A percentile compares a stretch with the other conserved stretches of the same genome.
These are phyloP conservation scores for Phallus indusiatus DNA, from an alignment of 768 basidiomycete genomes.

Conservation along the genomic window DNA sequence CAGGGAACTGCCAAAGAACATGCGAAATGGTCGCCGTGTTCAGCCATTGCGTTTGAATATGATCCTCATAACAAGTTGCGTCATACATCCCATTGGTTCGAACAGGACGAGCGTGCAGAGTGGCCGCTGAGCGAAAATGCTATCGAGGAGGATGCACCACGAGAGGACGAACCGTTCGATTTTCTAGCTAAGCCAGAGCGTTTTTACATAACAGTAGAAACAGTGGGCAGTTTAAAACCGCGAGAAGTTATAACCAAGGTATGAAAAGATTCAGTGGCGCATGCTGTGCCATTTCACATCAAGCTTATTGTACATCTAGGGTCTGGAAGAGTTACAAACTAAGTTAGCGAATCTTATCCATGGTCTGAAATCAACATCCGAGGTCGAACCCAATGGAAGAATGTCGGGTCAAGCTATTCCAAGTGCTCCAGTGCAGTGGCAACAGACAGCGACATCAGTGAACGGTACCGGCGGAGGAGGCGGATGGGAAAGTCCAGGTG, in stretches of 20 bases:
- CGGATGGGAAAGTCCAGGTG: constrained; percentile 6
- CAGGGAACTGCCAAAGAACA: constrained; percentile 98
- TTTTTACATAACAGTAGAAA: constrained; percentile 94
- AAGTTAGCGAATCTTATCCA: constrained; percentile 75
- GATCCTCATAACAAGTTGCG: constrained; percentile 96
- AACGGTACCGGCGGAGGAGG: not conserved
- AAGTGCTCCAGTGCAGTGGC: constrained; percentile 14
- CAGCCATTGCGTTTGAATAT: constrained; percentile 93
- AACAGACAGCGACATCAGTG: not conserved
- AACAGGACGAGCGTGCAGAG: constrained; percentile 68
- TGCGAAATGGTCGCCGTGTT: constrained; percentile 97
- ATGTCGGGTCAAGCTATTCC: constrained; percentile 34
- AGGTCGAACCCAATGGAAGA: constrained; percentile 31
- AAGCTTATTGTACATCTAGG: constrained; percentile 30
- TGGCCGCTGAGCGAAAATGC: constrained; percentile 92
- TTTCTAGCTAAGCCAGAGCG: constrained; percentile 79
- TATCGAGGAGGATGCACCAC: constrained; percentile 67
- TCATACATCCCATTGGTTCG: constrained; percentile 94
- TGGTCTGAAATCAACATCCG: constrained; percentile 56
- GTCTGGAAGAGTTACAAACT: constrained; percentile 66
- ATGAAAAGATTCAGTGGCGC: constrained; percentile 8
- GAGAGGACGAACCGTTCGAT: constrained; percentile 80
- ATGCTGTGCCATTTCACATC: not conserved
- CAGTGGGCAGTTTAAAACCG: constrained; percentile 80
- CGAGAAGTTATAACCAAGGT: constrained; percentile 89